Evolutionary conservation across 2,329 filamentous ascomycete species (phyloP).

Genomic region (Penicillium sp.): DNA sequence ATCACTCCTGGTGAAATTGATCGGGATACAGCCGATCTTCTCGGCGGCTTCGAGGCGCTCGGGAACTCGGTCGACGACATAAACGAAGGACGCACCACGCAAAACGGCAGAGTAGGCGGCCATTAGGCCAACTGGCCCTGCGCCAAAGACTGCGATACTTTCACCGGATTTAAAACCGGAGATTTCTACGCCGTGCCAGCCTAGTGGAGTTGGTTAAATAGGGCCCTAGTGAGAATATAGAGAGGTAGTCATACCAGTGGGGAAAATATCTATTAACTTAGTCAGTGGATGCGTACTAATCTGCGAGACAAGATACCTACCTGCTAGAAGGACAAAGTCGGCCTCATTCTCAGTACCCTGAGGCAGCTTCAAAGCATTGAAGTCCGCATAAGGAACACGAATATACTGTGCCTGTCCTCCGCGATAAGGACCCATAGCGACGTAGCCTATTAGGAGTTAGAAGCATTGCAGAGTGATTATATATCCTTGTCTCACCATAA

Average conservation of each 20-base stretch:
- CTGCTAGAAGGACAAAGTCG: slow-evolving; percentile 48
- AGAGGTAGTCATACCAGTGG: slow-evolving; percentile 13
- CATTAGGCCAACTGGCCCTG: slow-evolving; percentile 65
- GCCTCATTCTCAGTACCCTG: slow-evolving; percentile 60
- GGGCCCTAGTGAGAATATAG: neutral
- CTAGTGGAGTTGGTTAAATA: neutral
- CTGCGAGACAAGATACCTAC: slow-evolving; percentile 15
- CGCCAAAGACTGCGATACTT: slow-evolving; percentile 63
- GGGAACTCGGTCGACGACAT: slow-evolving; percentile 61
- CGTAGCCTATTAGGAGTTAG: slow-evolving; percentile 38
- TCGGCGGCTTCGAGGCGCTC: slow-evolving; percentile 59
- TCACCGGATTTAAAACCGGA: slow-evolving; percentile 62
- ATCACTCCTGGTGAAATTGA: slow-evolving; percentile 58
- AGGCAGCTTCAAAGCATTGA: slow-evolving; percentile 63
- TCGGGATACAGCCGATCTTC: slow-evolving; percentile 61
- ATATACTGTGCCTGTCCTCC: slow-evolving; percentile 62
- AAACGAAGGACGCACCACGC: slow-evolving; percentile 61
- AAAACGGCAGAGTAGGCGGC: slow-evolving; percentile 63
- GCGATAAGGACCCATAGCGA: slow-evolving; percentile 48
- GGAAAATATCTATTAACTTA: slow-evolving; percentile 17
- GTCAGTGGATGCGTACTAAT: neutral
- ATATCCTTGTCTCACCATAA: slow-evolving; percentile 46
- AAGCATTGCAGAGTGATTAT: too few relatives aligned
- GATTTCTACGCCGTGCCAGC: slow-evolving; percentile 37
- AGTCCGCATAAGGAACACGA: slow-evolving; percentile 65